Base-by-base conservation (phyloP, 108 stramenopile species). In the Nitzschia sp. region DNA sequence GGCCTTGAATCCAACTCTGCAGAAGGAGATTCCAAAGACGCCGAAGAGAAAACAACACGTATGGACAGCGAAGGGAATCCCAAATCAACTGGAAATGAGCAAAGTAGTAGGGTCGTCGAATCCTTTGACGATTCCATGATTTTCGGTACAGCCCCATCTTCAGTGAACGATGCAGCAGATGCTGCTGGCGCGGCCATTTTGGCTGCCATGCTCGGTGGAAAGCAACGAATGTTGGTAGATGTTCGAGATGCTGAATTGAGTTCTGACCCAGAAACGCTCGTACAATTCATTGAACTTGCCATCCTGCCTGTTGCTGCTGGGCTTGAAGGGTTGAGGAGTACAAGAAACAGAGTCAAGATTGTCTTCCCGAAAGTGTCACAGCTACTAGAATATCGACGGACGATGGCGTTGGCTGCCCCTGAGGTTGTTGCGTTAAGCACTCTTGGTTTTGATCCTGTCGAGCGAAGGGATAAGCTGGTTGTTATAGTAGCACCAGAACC, bases 321-420 rank as follows among this genome's bases (percentile, higher is more conserved):
- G 44, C 53, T 91, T n/a, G 87, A 94, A 68, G 91, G 94, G 8
- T 58, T 92, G 58, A 71, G 65, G 50, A 77, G 71, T 30, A 58
- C 65, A 11, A 76, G 86, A n/a, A 91, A 91, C 59, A 77, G 94
- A 46, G 86, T 95, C 26, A 93, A 93, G 63, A 90, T 95, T 59
- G 90, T 95, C 21, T 95, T 95, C 47, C 94, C 94, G 19, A 90
- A 92, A 17, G 91, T 95, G n/a, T 79, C 85, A 25, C 89, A 92
- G 62, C 76, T 95, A 53, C 69, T 93, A 66, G 58, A 79, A 15
- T 95, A 95, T 73, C 63, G 91, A 64, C 77, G 80, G 22, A 80
- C 81, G 1, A 91, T 89, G 90, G 91, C 91, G 3, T 68, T 95
- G 68, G 87, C 90, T 26, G 87, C 93, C 19, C 88, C 91, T 23